Conservation (phyloP, 2,329 filamentous ascomycete species). For the Sarocladium kiliense region DNA sequence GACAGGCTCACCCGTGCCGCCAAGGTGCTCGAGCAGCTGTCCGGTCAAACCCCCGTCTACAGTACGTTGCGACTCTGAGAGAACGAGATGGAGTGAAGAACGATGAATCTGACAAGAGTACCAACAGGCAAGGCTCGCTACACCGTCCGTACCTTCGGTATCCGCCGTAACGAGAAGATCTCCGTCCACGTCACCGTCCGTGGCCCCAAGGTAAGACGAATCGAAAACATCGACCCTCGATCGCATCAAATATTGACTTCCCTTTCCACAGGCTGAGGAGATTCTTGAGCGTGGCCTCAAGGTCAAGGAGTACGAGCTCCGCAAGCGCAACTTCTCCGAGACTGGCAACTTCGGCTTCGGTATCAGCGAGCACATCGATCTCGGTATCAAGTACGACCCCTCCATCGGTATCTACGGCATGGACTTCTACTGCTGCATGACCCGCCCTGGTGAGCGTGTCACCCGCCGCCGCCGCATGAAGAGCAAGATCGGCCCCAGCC, state of each 20-base stretch:
- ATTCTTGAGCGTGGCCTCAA: slow-evolving; percentile 99
- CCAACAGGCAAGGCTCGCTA: slow-evolving; percentile 94
- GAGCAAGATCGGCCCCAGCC: slow-evolving; percentile 77
- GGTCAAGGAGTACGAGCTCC: slow-evolving; percentile 99
- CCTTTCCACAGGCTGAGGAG: slow-evolving; percentile 87
- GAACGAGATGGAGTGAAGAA: neutral
- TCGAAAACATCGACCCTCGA: neutral
- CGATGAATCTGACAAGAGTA: neutral
- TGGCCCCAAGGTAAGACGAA: slow-evolving; percentile 64
- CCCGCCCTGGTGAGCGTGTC: slow-evolving; percentile 96
- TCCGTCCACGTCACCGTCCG: slow-evolving; percentile 98
- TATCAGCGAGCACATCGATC: slow-evolving; percentile 99
- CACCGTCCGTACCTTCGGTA: slow-evolving; percentile 99
- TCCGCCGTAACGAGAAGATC: slow-evolving; percentile 99
- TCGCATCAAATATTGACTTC: no score
- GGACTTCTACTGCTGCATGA: slow-evolving; percentile 99
- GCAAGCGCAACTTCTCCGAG: slow-evolving; percentile 99
- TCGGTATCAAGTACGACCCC: slow-evolving; percentile 99
- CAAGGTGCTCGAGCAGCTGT: slow-evolving; percentile 99
- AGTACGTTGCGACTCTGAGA: slow-evolving; percentile 51
- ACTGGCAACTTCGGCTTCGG: slow-evolving; percentile 99
- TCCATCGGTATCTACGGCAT: slow-evolving; percentile 99
- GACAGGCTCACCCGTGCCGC: slow-evolving; percentile 99
- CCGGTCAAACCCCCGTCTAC: slow-evolving; percentile 99
- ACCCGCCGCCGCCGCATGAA: slow-evolving; percentile 89